phyloP scores from a whole-genome alignment of 805 yeast species.

The Metschnikowia noctiluminum region DNA sequence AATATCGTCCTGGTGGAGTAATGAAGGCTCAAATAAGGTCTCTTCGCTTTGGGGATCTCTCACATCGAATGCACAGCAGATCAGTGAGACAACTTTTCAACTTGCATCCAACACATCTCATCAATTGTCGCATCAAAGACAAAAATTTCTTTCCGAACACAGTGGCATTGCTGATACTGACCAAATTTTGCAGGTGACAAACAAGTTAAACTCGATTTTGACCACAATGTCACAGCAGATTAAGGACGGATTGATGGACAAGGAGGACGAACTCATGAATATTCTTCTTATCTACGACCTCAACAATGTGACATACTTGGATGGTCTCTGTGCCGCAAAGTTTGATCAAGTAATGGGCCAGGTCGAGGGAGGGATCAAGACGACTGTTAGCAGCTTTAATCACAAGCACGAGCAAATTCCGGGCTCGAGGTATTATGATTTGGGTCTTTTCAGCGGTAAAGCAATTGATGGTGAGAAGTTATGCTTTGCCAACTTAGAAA shows the following conservation, averaged over 20 bases:
- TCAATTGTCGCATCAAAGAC: conserved; percentile 39
- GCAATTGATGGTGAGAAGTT: conserved; percentile 82
- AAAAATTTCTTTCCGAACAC: conserved; percentile 29
- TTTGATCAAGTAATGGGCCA: conserved; percentile 66
- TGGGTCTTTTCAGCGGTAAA: conserved; percentile 75
- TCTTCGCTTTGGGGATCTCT: conserved; percentile 69
- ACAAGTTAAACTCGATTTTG: conserved; percentile 31
- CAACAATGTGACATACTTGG: conserved; percentile 47
- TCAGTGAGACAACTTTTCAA: conserved; percentile 50
- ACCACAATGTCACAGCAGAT: conserved; percentile 39
- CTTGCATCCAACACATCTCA: conserved; percentile 45
- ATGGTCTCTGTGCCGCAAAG: conserved; percentile 46
- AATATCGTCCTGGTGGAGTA: conserved; percentile 72
- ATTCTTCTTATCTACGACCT: conserved; percentile 60
- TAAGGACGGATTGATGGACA: conserved; percentile 53
- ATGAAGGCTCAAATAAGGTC: conserved; percentile 63
- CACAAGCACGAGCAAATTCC: conserved; percentile 25
- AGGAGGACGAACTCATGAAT: conserved; percentile 46
- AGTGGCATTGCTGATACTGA: conserved; percentile 23
- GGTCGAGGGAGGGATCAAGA: conserved; percentile 73
- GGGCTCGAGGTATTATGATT: conserved; percentile 35
- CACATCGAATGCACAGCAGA: conserved; percentile 45
- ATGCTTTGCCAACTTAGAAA: conserved; percentile 81
- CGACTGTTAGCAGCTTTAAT: conserved; percentile 51
- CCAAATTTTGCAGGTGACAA: conserved; percentile 28